Evolutionary conservation across 768 basidiomycete species (phyloP).

Genomic region (Lactarius vividus): DNA sequence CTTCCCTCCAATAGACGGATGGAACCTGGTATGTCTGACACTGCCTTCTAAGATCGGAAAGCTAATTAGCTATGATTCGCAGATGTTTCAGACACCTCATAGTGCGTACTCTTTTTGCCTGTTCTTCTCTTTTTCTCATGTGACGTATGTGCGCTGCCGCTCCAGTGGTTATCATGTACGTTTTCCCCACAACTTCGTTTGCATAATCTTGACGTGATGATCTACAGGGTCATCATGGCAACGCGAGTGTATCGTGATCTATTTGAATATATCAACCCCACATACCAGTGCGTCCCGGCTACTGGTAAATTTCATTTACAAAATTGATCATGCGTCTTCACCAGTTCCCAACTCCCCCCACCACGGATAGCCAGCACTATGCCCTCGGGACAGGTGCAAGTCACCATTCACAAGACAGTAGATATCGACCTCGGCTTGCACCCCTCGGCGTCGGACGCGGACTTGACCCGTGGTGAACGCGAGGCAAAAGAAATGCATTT

Average conservation of each 20-base stretch:
- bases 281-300: not conserved
- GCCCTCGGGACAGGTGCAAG: not conserved
- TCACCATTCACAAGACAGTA: conserved; percentile 11
- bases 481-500: conserved; percentile 16
- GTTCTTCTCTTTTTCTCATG: not conserved
- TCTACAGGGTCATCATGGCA: conserved; percentile 6
- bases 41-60: not conserved
- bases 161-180: conserved; percentile 17
- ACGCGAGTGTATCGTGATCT: conserved; percentile 18
- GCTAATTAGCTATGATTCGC: not conserved
- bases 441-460: not conserved
- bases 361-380: not conserved
- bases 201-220: not conserved
- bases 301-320: not conserved
- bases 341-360: not conserved
- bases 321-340: not conserved
- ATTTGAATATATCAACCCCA: conserved; percentile 12
- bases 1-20: not conserved
- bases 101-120: not conserved
- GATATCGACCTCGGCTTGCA: conserved; percentile 7
- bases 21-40: conserved; percentile 10
- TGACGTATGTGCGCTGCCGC: not conserved
- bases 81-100: conserved; percentile 17
- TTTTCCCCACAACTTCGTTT: not conserved
- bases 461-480: conserved; percentile 6